Evolutionary conservation across 78 protist genomes (phyloP).

Genomic region (Speleostelium caveatum): DNA sequence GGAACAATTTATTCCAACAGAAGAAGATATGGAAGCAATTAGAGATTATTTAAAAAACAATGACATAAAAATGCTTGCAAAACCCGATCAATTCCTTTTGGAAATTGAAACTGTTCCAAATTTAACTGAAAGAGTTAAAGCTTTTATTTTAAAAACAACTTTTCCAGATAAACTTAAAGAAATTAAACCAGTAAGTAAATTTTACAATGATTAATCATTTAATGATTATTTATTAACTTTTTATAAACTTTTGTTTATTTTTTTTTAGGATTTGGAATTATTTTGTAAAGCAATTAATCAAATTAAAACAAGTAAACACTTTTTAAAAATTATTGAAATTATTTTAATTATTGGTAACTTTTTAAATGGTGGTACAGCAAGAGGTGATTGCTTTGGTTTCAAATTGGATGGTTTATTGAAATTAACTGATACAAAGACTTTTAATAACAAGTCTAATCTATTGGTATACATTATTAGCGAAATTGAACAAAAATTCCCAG

Average conservation of each 20-base stretch:
- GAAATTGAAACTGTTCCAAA: slow-evolving; percentile 43
- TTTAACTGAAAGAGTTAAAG: slow-evolving; percentile 41
- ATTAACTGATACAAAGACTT: slow-evolving; percentile 62
- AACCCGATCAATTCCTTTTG: slow-evolving; percentile 54
- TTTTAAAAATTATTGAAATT: slow-evolving; percentile 70
- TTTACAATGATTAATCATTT: too few species aligned
- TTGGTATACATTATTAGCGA: slow-evolving; percentile 54
- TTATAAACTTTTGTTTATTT: too few species aligned
- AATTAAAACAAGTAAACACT: slow-evolving; percentile 12
- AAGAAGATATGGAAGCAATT: slow-evolving; percentile 75
- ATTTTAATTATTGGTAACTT: slow-evolving; percentile 81
- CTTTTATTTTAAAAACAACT: slow-evolving; percentile 27
- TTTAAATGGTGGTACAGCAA: slow-evolving; percentile 82
- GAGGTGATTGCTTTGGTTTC: slow-evolving; percentile 85
- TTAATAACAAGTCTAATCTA: slow-evolving; percentile 49
- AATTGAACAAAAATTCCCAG: slow-evolving; percentile 51
- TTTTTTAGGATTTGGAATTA: slow-evolving; percentile 44
- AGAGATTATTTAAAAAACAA: slow-evolving; percentile 30
- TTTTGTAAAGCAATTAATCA: slow-evolving; percentile 19
- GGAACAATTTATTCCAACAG: slow-evolving; percentile 68
- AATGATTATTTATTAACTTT: too few species aligned
- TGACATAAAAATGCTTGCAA: slow-evolving; percentile 52
- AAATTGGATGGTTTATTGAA: slow-evolving; percentile 64
- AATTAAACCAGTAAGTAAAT: slow-evolving; percentile 76
- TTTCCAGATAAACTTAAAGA: slow-evolving; percentile 74